These are phyloP conservation scores for Rosa rugosa DNA, from an alignment of 306 rosid species.

Conservation along the genomic window DNA sequence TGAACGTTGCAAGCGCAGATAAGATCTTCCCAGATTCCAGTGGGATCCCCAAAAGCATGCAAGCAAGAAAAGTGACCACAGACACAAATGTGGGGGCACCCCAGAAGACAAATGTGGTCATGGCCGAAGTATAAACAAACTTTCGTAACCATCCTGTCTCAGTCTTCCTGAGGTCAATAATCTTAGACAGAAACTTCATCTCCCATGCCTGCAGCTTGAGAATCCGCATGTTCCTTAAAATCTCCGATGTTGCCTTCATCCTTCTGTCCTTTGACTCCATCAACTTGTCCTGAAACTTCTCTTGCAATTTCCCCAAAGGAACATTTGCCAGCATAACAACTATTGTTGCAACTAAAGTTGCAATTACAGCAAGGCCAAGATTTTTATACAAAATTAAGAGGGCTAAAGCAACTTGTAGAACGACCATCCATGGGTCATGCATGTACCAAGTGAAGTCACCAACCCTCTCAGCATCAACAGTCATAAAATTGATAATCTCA, in stretches of 20 bases:
- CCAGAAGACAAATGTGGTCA: constrained; percentile 53
- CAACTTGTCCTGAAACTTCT: constrained; percentile 67
- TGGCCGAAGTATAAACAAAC: constrained; percentile 40
- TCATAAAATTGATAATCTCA: constrained; percentile 75
- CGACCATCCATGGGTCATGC: constrained; percentile 64
- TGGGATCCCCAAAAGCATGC: constrained; percentile 72
- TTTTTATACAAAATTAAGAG: constrained; percentile 61
- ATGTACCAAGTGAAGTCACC: constrained; percentile 67
- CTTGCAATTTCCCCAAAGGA: constrained; percentile 65
- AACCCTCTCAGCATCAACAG: constrained; percentile 79
- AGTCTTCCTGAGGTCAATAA: constrained; percentile 48
- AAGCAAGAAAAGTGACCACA: constrained; percentile 71
- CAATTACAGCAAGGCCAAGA: constrained; percentile 75
- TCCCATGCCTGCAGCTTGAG: constrained; percentile 94
- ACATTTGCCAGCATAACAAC: constrained; percentile 61
- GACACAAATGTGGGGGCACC: constrained; percentile 77
- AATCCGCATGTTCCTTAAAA: constrained; percentile 76
- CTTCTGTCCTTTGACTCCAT: constrained; percentile 81
- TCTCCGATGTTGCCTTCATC: constrained; percentile 83
- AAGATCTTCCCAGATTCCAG: constrained; percentile 87
- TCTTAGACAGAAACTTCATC: constrained; percentile 77
- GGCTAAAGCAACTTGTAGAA: constrained; percentile 69
- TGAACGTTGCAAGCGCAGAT: constrained; percentile 81
- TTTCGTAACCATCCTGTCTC: constrained; percentile 71
- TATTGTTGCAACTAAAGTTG: constrained; percentile 66